Evolutionary conservation across 2,329 filamentous ascomycete species (phyloP).

Genomic region (Catunica adiposa): DNA sequence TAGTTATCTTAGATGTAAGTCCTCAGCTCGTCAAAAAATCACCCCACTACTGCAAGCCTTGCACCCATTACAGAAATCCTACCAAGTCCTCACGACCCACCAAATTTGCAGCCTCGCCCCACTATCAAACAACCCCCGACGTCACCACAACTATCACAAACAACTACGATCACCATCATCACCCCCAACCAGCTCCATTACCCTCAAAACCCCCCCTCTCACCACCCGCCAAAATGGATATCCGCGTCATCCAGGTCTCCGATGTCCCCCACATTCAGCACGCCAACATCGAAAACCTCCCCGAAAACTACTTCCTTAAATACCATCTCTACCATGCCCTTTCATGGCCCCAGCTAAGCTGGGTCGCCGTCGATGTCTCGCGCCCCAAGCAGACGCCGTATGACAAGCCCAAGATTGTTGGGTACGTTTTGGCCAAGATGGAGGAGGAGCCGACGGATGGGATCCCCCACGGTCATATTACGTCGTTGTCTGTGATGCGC

Average conservation of each 20-base stretch:
- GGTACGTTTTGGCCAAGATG: constrained; percentile 99
- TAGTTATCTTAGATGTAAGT: no score
- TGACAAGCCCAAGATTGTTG: constrained; percentile 92
- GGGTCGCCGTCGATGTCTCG: constrained; percentile 84
- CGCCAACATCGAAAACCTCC: constrained; percentile 96
- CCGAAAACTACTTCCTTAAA: constrained; percentile 99
- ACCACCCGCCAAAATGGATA: constrained; percentile 48
- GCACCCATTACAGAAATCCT: not conserved
- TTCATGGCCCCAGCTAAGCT: constrained; percentile 93
- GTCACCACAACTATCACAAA: constrained; percentile 1
- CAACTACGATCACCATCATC: not conserved
- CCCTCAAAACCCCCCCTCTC: constrained; percentile 1
- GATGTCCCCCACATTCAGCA: constrained; percentile 90
- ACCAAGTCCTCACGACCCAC: not conserved
- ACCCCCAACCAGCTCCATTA: not conserved
- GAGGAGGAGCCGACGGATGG: constrained; percentile 92
- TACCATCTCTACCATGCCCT: constrained; percentile 99
- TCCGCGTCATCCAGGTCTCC: constrained; percentile 66
- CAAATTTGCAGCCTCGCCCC: constrained; percentile 1
- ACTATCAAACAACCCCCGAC: not conserved
- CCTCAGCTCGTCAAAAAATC: no score
- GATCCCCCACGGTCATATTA: constrained; percentile 89
- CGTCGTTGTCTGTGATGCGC: constrained; percentile 85
- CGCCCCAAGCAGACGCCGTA: constrained; percentile 61
- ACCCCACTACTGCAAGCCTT: not conserved